Evolutionary conservation across 163 green algal species (phyloP).

Genomic region (Chlamydomonas reinhardtii): DNA sequence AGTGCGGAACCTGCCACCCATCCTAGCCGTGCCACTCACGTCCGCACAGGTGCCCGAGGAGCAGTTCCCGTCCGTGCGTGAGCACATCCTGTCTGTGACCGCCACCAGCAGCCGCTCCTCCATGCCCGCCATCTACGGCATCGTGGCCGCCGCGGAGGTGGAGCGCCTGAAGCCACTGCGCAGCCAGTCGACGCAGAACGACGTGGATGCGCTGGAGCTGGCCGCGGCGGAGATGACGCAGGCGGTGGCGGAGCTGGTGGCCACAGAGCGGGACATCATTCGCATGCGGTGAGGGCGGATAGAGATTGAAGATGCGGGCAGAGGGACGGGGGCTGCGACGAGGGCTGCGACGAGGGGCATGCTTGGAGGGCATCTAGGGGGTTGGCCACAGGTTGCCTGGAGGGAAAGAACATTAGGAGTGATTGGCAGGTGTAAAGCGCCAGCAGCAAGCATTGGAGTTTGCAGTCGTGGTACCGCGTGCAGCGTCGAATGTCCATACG

Average conservation of each 20-base stretch:
- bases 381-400: no score
- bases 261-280: conserved; percentile 82
- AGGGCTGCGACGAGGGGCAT: neutral
- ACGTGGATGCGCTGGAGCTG: conserved; percentile 79
- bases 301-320: neutral
- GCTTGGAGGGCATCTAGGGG: no score
- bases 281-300: conserved; percentile 54
- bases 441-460: no score
- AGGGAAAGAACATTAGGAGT: no score
- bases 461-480: no score
- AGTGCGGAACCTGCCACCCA: neutral
- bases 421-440: no score
- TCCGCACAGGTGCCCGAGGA: conserved; percentile 49
- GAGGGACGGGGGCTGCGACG: neutral
- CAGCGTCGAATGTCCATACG: no score
- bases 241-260: conserved; percentile 82
- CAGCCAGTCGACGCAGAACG: conserved; percentile 47
- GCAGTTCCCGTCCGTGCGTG: conserved; percentile 60
- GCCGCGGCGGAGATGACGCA: conserved; percentile 88
- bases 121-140: conserved; percentile 89
- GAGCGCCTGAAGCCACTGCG: conserved; percentile 56
- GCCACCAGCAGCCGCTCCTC: conserved; percentile 59
- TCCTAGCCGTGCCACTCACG: neutral
- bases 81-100: conserved; percentile 63
- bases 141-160: conserved; percentile 73